Conservation (phyloP, 169 alveolate species). For the Eimeria necatrix region DNA sequence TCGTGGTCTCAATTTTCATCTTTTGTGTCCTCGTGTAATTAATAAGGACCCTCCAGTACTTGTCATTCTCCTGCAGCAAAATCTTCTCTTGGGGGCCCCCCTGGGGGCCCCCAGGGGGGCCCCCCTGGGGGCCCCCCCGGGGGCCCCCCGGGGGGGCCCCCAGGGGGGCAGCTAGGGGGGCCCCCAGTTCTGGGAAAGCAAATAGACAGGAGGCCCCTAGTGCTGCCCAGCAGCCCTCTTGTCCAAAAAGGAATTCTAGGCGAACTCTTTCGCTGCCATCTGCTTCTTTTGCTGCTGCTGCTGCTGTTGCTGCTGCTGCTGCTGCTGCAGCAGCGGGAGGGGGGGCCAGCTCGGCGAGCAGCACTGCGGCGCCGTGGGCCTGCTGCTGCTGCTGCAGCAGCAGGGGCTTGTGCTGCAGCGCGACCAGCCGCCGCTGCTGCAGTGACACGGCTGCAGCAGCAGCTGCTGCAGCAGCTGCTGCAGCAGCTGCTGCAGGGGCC, state of each 20-base stretch:
- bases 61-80: conserved; percentile 10
- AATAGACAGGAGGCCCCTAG: not conserved
- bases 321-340: conserved; percentile 15
- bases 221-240: not conserved
- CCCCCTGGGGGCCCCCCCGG: too few species aligned
- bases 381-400: conserved; percentile 34
- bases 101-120: too few species aligned
- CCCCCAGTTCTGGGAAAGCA: not conserved
- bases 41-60: conserved; percentile 17
- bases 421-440: conserved; percentile 12
- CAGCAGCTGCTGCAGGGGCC: not conserved
- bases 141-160: too few species aligned
- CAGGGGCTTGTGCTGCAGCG: not conserved
- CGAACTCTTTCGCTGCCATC: conserved; percentile 12
- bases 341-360: conserved; percentile 10
- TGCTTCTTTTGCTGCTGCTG: not conserved
- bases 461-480: too few species aligned
- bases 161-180: too few species aligned
- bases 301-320: too few species aligned
- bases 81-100: too few species aligned
- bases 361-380: not conserved
- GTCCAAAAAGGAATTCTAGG: not conserved
- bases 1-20: not conserved
- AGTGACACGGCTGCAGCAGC: not conserved
- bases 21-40: not conserved